Percentiles rank a stretch among this genome's conserved stretches.
Evolutionary conservation across 1,284 basidiomycete genomes (phyloP).

Genomic region (Vanrija sp.): DNA sequence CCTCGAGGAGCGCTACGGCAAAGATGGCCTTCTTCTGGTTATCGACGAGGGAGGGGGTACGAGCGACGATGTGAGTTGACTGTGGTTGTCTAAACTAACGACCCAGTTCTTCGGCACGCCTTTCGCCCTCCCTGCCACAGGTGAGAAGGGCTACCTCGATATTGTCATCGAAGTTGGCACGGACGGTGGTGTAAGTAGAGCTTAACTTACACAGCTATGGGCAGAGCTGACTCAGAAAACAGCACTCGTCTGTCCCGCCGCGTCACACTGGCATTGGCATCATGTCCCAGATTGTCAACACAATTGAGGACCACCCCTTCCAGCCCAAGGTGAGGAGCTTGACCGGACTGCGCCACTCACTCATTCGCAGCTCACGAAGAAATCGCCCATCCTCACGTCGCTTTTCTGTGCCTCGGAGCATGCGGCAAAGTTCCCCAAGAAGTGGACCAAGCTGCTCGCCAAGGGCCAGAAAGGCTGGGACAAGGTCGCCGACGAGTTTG

Average conservation of each 20-base stretch:
- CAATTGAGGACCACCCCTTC: constrained; percentile 49
- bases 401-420: constrained; percentile 51
- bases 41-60: constrained; percentile 48
- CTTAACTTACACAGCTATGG: neutral
- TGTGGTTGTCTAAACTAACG: neutral
- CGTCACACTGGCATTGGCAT: constrained; percentile 52
- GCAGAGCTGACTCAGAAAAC: neutral
- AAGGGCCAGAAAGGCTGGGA: constrained; percentile 40
- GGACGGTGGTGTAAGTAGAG: constrained; percentile 38
- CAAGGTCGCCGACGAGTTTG: constrained; percentile 31
- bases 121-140: constrained; percentile 41
- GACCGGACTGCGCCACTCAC: constrained; percentile 7
- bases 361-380: constrained; percentile 27
- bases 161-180: constrained; percentile 44
- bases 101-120: constrained; percentile 34
- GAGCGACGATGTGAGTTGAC: constrained; percentile 29
- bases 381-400: constrained; percentile 48
- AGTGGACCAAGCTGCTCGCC: constrained; percentile 35
- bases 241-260: constrained; percentile 52
- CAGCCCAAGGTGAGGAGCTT: constrained; percentile 13
- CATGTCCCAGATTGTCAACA: constrained; percentile 45
- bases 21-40: constrained; percentile 44
- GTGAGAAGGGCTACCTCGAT: constrained; percentile 47
- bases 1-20: constrained; percentile 46
- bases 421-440: constrained; percentile 37